phyloP scores from a whole-genome alignment of 2,329 filamentous ascomycete species.

The Colletotrichum destructivum region DNA sequence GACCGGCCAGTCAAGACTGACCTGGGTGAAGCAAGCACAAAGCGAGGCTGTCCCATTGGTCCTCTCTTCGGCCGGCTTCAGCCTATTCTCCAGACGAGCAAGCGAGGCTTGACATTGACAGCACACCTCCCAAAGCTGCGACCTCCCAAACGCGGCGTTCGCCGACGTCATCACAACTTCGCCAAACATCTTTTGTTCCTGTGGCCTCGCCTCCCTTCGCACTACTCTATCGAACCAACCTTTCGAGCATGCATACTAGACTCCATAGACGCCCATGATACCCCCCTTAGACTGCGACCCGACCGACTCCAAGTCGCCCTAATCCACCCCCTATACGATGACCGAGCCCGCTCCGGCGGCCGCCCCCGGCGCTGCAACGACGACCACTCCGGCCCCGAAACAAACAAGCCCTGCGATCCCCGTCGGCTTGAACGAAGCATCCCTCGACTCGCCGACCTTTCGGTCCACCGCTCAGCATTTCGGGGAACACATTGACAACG shows the following conservation, averaged over 20 bases:
- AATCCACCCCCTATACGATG: conserved; percentile 25
- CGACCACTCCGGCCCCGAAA: conserved; percentile 36
- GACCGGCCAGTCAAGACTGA: conserved; percentile 20
- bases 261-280: conserved; percentile 25
- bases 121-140: conserved; percentile 30
- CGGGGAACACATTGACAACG: conserved; percentile 88
- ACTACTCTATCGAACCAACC: neutral
- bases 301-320: conserved; percentile 7
- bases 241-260: conserved; percentile 33
- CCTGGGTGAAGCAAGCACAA: neutral
- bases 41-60: conserved; percentile 1
- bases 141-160: conserved; percentile 26
- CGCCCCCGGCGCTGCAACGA: conserved; percentile 32
- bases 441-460: conserved; percentile 96
- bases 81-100: conserved; percentile 25
- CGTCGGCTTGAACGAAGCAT: conserved; percentile 92
- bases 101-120: conserved; percentile 38
- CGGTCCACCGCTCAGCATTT: conserved; percentile 90
- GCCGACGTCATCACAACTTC: conserved; percentile 40
- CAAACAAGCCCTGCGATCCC: conserved; percentile 69
- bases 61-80: neutral
- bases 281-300: conserved; percentile 13
- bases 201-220: neutral
- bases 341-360: conserved; percentile 36
- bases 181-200: neutral